phyloP scores from a whole-genome alignment of 495 filamentous ascomycete species.

The Penicillium robsamsonii region DNA sequence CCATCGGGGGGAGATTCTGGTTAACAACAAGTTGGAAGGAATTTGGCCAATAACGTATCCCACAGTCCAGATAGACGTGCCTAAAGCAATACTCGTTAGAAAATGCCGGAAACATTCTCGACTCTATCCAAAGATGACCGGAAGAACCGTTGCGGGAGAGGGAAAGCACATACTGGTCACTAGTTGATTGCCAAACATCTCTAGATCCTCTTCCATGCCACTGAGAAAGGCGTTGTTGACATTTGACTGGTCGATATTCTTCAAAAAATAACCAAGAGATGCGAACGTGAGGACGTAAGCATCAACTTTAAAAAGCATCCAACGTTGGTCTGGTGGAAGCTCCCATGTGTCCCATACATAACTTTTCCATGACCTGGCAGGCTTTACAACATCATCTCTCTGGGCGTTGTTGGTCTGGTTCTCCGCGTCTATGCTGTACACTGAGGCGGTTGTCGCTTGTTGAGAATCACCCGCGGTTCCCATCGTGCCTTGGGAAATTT shows the following conservation, averaged over 20 bases:
- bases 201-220: conserved; percentile 42
- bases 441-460: neutral
- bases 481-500: neutral
- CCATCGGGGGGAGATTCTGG: conserved; percentile 44
- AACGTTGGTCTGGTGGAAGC: conserved; percentile 50
- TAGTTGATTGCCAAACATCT: conserved; percentile 22
- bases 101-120: conserved; percentile 15
- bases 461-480: neutral
- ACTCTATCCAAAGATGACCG: neutral
- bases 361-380: conserved; percentile 27
- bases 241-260: conserved; percentile 51
- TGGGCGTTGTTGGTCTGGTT: neutral
- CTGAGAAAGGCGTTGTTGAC: conserved; percentile 49
- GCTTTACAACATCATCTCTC: neutral
- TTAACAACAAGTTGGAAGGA: conserved; percentile 54
- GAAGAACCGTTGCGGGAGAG: neutral
- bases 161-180: conserved; percentile 14
- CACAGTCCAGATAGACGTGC: conserved; percentile 52
- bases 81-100: conserved; percentile 30
- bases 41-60: conserved; percentile 59
- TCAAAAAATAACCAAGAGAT: conserved; percentile 52
- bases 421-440: conserved; percentile 3
- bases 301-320: conserved; percentile 57
- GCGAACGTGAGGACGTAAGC: conserved; percentile 50
- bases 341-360: conserved; percentile 56